Conservation (phyloP, 2,329 filamentous ascomycete species). For the Neofusicoccum laricinum region DNA sequence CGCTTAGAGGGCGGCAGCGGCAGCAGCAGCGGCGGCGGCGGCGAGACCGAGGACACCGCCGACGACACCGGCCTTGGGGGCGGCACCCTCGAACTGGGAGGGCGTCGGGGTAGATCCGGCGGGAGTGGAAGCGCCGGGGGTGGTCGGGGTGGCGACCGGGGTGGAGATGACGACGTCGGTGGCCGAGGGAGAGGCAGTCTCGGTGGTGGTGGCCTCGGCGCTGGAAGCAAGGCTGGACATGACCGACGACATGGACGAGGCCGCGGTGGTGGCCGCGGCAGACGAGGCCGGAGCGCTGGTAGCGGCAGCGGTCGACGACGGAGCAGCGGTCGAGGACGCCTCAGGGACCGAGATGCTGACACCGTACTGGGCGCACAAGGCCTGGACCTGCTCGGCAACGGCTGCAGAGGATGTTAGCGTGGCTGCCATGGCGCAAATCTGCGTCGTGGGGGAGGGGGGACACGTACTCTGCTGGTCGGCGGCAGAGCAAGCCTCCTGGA, state of each 20-base stretch:
- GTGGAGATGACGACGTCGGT: conserved; percentile 14
- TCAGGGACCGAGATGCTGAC: conserved; percentile 29
- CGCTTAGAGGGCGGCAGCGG: conserved; percentile 1
- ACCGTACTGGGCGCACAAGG: conserved; percentile 33
- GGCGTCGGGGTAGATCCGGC: conserved; percentile 18
- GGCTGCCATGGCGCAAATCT: background rate
- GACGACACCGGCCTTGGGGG: conserved; percentile 19
- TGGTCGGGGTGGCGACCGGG: conserved; percentile 18
- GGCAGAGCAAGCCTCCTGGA: conserved; percentile 40
- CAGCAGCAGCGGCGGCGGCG: conserved; percentile 3
- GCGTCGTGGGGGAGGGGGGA: no score
- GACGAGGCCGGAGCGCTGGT: background rate
- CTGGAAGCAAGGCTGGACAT: background rate
- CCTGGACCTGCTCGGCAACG: conserved; percentile 29
- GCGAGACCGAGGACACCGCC: conserved; percentile 2
- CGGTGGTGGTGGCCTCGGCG: conserved; percentile 1
- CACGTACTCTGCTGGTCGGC: conserved; percentile 38
- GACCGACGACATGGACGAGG: conserved; percentile 11
- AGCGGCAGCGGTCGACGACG: conserved; percentile 20
- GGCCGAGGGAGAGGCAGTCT: background rate
- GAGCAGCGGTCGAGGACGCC: conserved; percentile 16
- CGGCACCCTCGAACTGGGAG: conserved; percentile 34
- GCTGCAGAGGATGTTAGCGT: conserved; percentile 14
- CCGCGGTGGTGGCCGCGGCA: conserved; percentile 5
- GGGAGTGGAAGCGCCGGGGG: conserved; percentile 7